phyloP scores from a whole-genome alignment of 2,329 filamentous ascomycete species.

The Trichoderma sp. region DNA sequence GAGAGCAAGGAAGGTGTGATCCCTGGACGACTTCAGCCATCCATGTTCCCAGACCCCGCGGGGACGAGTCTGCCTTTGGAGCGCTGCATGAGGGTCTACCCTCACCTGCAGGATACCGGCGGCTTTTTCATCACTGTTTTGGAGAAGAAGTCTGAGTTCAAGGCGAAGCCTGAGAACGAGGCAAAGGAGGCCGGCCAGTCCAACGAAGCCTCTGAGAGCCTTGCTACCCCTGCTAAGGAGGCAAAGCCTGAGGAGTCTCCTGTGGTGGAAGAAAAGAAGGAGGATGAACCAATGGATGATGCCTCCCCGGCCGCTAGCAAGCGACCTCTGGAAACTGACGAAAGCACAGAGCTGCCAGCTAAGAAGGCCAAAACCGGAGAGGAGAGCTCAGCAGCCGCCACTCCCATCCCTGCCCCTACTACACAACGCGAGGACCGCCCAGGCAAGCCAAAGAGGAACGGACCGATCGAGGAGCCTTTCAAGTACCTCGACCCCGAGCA shows the following conservation, averaged over 20 bases:
- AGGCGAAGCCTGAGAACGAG: constrained; percentile 66
- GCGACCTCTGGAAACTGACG: constrained; percentile 36
- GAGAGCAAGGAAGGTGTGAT: constrained; percentile 50
- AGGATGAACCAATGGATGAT: constrained; percentile 33
- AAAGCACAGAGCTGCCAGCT: constrained; percentile 38
- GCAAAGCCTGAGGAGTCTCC: constrained; percentile 31
- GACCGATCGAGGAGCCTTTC: constrained; percentile 82
- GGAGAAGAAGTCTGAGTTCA: constrained; percentile 86
- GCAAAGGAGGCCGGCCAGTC: constrained; percentile 34
- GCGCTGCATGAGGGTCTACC: constrained; percentile 89
- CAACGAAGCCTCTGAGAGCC: constrained; percentile 17
- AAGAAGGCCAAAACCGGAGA: constrained; percentile 49
- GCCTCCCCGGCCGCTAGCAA: constrained; percentile 33
- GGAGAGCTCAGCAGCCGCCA: constrained; percentile 20
- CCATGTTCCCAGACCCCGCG: constrained; percentile 74
- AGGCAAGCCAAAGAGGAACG: constrained; percentile 43
- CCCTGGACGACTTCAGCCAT: constrained; percentile 68
- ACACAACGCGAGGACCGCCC: constrained; percentile 28
- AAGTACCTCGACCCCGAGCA: constrained; percentile 79
- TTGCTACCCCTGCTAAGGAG: constrained; percentile 20
- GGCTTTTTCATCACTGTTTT: constrained; percentile 97
- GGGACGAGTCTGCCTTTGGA: constrained; percentile 70
- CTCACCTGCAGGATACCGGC: constrained; percentile 92
- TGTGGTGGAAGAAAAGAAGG: constrained; percentile 30
- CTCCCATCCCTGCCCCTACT: constrained; percentile 21